Conservation (phyloP, 1,284 basidiomycete species). For the Rhodotorula sp. region DNA sequence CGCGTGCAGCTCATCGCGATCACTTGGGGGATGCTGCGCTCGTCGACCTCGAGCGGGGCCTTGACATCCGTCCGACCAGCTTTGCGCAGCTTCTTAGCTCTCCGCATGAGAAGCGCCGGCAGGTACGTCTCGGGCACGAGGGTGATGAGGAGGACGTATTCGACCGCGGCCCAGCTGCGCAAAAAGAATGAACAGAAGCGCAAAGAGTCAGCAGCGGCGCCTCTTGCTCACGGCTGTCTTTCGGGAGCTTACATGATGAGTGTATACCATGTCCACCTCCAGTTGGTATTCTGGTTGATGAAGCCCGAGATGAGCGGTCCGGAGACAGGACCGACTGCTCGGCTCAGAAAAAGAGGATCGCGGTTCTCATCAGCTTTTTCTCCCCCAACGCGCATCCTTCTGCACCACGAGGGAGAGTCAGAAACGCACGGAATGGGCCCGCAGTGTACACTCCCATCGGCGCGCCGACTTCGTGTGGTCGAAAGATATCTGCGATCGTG, state of each 20-base stretch:
- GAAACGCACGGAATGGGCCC: slow-evolving; percentile 19
- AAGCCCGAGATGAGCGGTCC: slow-evolving; percentile 40
- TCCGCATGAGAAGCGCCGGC: slow-evolving; percentile 63
- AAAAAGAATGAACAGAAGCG: neutral
- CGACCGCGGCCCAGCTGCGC: slow-evolving; percentile 50
- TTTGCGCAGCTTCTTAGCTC: slow-evolving; percentile 58
- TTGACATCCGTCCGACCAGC: slow-evolving; percentile 57
- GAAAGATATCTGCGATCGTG: slow-evolving; percentile 67
- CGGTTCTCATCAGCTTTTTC: neutral
- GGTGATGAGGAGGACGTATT: slow-evolving; percentile 46
- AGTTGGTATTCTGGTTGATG: slow-evolving; percentile 57
- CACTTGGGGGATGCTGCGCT: slow-evolving; percentile 54
- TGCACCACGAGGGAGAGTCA: neutral
- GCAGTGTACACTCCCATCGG: slow-evolving; percentile 72
- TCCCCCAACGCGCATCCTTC: too few species aligned
- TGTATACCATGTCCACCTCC: slow-evolving; percentile 76
- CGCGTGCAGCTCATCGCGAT: slow-evolving; percentile 60
- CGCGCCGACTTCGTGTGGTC: slow-evolving; percentile 63
- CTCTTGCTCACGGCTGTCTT: neutral
- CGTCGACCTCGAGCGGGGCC: slow-evolving; percentile 58
- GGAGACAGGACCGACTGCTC: slow-evolving; percentile 14
- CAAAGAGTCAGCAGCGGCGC: slow-evolving; percentile 20
- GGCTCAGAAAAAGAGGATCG: neutral
- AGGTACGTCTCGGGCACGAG: slow-evolving; percentile 71
- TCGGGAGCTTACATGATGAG: slow-evolving; percentile 54